Conservation (phyloP, 1,139 yeast species). For the Hemisphaericaspora xylofermentans region DNA sequence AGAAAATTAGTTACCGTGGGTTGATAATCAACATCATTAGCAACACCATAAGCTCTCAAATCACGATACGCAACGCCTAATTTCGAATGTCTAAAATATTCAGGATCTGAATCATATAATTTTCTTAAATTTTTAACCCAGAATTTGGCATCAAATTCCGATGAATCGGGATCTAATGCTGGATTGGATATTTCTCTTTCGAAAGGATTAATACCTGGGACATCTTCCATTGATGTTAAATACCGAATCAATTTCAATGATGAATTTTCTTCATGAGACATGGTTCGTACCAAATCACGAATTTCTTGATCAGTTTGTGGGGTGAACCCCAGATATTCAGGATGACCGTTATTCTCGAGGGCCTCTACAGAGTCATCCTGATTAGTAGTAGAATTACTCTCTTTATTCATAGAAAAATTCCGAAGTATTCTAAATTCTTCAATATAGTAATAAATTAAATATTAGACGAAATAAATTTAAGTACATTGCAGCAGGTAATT, state of each 20-base stretch:
- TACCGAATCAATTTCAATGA: background rate
- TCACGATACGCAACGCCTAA: slow-evolving; percentile 70
- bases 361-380: background rate
- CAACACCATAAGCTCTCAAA: slow-evolving; percentile 71
- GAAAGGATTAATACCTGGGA: slow-evolving; percentile 48
- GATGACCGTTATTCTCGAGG: background rate
- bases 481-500: background rate
- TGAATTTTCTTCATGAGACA: background rate
- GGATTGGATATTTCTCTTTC: slow-evolving; percentile 14
- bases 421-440: background rate
- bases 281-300: background rate
- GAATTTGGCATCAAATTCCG: slow-evolving; percentile 24
- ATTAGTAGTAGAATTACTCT: background rate
- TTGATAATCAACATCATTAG: slow-evolving; percentile 79
- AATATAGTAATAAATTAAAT: background rate
- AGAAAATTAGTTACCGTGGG: slow-evolving; percentile 61
- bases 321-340: background rate
- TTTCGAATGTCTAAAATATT: slow-evolving; percentile 59
- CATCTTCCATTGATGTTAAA: slow-evolving; percentile 44
- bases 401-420: background rate
- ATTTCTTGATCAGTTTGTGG: background rate
- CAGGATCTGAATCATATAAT: slow-evolving; percentile 56
- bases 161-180: slow-evolving; percentile 12
- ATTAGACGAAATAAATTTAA: too few relatives aligned
- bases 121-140: slow-evolving; percentile 75